phyloP scores from a whole-genome alignment of 371 early-diverging fungal genomes.

The Lichtheimia corymbifera region DNA sequence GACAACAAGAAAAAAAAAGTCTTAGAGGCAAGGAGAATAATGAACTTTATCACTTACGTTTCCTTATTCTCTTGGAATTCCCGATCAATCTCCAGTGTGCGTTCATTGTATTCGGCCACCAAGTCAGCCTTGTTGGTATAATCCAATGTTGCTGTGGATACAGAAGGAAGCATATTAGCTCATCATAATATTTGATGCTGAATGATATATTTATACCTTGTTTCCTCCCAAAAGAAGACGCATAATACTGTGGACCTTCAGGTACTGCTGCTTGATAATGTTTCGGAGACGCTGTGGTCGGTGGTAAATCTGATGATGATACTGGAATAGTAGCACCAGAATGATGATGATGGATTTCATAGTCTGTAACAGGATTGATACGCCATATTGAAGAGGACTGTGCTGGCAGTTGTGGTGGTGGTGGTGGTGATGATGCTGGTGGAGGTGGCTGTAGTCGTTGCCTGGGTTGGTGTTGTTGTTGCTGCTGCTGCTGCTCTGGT shows the following conservation, averaged over 20 bases:
- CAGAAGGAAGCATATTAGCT: too few species aligned
- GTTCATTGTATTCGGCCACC: conserved; percentile 10
- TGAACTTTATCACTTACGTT: conserved; percentile 8
- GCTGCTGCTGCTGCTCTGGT: neutral
- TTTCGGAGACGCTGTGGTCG: neutral
- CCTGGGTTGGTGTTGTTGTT: conserved; percentile 1
- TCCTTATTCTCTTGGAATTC: conserved; percentile 19
- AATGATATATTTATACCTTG: too few species aligned
- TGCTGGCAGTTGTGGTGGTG: neutral
- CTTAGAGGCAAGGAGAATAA: neutral
- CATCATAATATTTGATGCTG: too few species aligned
- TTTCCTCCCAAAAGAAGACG: neutral
- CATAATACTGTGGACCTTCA: conserved; percentile 10
- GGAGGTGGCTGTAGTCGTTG: neutral
- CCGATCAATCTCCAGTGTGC: conserved; percentile 12
- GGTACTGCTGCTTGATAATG: conserved; percentile 2
- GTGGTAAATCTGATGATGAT: conserved; percentile 2
- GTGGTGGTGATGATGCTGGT: neutral
- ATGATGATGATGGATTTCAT: neutral
- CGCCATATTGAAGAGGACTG: neutral
- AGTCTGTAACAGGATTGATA: neutral
- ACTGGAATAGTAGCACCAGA: neutral
- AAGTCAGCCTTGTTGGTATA: neutral
- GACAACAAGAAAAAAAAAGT: neutral
- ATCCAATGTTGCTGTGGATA: too few species aligned